phyloP scores from a whole-genome alignment of 768 basidiomycete species.

The Suillus ampliporus region DNA sequence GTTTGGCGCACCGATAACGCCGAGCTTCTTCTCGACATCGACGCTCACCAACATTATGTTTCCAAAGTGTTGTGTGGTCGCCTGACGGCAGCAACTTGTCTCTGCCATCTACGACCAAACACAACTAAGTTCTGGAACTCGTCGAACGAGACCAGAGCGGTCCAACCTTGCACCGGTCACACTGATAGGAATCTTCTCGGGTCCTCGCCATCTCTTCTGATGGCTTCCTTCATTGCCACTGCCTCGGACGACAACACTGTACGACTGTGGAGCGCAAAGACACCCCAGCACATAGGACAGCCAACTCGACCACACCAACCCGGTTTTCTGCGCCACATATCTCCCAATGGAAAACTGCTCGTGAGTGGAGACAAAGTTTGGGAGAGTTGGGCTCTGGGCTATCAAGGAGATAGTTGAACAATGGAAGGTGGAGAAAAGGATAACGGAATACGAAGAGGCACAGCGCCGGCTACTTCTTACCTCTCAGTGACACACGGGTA shows the following conservation, averaged over 20 bases:
- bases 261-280: slow-evolving; percentile 4
- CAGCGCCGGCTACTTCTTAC: too few relatives aligned
- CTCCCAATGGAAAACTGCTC: too few relatives aligned
- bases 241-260: not conserved
- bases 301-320: too few relatives aligned
- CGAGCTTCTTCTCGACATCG: slow-evolving; percentile 14
- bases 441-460: too few relatives aligned
- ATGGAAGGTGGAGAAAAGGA: too few relatives aligned
- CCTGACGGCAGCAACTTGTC: not conserved
- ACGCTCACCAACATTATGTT: not conserved
- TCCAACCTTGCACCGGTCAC: not conserved
- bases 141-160: not conserved
- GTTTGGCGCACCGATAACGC: not conserved
- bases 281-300: too few relatives aligned
- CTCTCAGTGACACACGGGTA: too few relatives aligned
- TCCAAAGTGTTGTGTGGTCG: not conserved
- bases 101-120: not conserved
- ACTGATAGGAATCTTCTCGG: not conserved
- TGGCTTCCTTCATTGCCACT: not conserved
- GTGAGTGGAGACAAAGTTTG: too few relatives aligned
- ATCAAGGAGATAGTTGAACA: too few relatives aligned
- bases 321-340: too few relatives aligned
- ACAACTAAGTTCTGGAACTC: not conserved
- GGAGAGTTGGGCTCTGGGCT: too few relatives aligned
- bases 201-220: slow-evolving; percentile 2